phyloP scores from a whole-genome alignment of 176 grass and related monocot species.

The Aegilops umbellulata region DNA sequence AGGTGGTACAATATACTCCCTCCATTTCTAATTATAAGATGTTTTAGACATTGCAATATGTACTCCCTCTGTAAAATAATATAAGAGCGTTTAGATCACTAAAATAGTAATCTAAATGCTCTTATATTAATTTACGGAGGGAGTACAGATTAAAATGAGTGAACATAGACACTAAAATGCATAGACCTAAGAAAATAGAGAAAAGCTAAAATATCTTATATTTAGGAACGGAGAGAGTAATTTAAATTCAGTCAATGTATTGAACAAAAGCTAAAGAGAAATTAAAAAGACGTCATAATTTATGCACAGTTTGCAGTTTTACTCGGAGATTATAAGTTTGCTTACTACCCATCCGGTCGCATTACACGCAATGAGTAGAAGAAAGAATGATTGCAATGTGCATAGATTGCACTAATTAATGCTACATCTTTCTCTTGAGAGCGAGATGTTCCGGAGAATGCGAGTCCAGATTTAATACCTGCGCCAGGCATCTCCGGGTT shows the following conservation, averaged over 20 bases:
- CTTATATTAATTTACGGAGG: no score
- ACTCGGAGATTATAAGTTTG: neutral
- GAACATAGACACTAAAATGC: no score
- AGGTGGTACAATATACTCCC: no score
- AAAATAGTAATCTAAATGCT: no score
- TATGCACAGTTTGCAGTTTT: neutral
- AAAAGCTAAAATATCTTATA: no score
- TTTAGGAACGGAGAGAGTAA: no score
- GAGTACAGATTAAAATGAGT: no score
- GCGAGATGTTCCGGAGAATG: neutral
- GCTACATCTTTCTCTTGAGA: neutral
- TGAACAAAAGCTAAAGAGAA: neutral
- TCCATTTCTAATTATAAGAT: no score
- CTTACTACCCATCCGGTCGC: neutral
- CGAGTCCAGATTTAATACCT: neutral
- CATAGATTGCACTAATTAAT: neutral
- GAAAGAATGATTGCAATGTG: neutral
- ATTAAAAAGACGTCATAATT: neutral
- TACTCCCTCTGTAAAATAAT: no score
- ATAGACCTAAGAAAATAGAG: no score
- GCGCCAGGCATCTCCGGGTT: constrained; percentile 24
- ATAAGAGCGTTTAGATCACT: no score
- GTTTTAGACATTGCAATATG: no score
- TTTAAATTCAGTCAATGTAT: neutral
- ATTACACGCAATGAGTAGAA: neutral